Evolutionary conservation across 2,329 filamentous ascomycete genomes (phyloP), one percentile per base, ranked within the genome.

Genomic region (Aspergillus quadricinctus): DNA sequence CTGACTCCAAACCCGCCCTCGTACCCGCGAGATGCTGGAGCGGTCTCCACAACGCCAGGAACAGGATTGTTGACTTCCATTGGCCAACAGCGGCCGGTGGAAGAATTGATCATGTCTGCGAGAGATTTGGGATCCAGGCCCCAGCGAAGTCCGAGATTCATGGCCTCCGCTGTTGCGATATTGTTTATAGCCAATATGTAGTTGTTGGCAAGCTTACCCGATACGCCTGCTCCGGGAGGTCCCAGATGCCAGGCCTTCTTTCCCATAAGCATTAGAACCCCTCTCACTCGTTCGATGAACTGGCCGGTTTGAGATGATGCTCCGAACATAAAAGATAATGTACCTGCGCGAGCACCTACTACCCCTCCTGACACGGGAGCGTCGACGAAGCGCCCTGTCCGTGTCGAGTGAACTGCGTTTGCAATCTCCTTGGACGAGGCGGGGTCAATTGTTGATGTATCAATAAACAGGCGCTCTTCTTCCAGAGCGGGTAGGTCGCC

Each of bases 301-400:
- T 81, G 77, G 1, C 60, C 68, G 3, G 66, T 58, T 28, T 70
- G 63, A 5, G 69, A 68, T 0, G 85, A 80, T 6, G 87, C 83
- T 46, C 94, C 94, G 55, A 97, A 85, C 94, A 99, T 97, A 73
- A 99, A 99, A 0, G 92, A 96, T 56, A 99, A 79, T 0, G 91
- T 92, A 35, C 89, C 94, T 11, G 91, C 91, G 5, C 85, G 81
- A 10, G 94, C 94, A 46, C 93, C 94, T 4, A 97, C 91, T 0
- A 97, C 92, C 51, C 94, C 94, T 49, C 94, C 94, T 0, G 93
- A 97, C 88, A 99, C 96, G 48, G 94, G 94, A 3, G 94, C 93
- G 71, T 99, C 94, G 57, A 97, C 87, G 69, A 97, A 97, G 52
- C 81, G 82, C 53, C 90, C 90, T 69, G 88, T 83, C 1, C 83